Conservation (phyloP, 169 alveolate genomes). For the Cyclospora cayetanensis region DNA sequence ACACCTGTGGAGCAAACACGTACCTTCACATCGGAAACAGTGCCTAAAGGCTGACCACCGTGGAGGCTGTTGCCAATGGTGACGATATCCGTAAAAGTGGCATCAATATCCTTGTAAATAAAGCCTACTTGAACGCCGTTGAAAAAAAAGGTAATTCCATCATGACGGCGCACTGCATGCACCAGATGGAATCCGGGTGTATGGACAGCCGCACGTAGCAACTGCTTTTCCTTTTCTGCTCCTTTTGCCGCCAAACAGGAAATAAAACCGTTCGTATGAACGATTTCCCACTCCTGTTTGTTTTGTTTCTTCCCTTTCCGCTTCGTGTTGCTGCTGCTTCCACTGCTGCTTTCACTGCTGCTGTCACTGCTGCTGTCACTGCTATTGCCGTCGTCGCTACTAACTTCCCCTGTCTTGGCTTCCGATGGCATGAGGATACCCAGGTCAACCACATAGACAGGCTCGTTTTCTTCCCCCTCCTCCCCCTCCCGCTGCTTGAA, state of each 20-base stretch:
- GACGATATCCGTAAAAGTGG: neutral
- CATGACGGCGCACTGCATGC: neutral
- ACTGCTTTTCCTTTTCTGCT: neutral
- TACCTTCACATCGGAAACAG: neutral
- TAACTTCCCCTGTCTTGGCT: neutral
- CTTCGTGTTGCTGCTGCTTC: neutral
- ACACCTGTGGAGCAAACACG: no score
- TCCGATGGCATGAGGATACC: neutral
- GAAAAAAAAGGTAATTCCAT: neutral
- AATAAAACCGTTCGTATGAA: neutral
- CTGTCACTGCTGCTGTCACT: constrained; percentile 27
- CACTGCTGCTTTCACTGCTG: constrained; percentile 1
- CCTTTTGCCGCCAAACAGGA: neutral
- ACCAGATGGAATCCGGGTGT: constrained; percentile 1
- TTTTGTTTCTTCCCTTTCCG: neutral
- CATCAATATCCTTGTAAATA: neutral
- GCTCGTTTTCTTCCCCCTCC: neutral
- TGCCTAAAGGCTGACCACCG: neutral
- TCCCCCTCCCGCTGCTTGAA: neutral
- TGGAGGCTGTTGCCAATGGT: neutral
- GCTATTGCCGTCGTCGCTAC: no score
- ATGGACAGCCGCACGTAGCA: neutral
- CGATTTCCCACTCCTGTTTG: neutral
- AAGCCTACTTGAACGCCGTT: neutral
- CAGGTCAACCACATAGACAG: neutral